Conservation (phyloP, 1,284 basidiomycete species). For the Cutaneotrichosporon mucoides region DNA sequence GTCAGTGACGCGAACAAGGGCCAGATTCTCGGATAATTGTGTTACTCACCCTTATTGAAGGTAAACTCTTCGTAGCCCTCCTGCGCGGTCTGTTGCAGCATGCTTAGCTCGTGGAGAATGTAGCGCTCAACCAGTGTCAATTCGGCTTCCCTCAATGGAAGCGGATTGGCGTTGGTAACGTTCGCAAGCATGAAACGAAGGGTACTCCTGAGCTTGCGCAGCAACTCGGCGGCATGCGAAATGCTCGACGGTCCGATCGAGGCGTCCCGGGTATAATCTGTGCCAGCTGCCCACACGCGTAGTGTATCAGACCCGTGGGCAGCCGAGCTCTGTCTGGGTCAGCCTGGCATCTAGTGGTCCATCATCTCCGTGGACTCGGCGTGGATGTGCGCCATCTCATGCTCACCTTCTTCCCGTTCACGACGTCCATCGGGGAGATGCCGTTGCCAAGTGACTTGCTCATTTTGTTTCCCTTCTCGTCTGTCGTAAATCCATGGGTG, state of each 20-base stretch:
- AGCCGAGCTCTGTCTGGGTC: constrained; percentile 59
- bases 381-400: neutral
- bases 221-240: constrained; percentile 67
- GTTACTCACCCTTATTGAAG: constrained; percentile 73
- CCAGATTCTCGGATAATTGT: constrained; percentile 39
- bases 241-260: constrained; percentile 77
- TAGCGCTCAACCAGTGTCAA: constrained; percentile 61
- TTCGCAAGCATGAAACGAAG: constrained; percentile 88
- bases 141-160: constrained; percentile 23
- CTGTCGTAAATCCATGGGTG: constrained; percentile 96
- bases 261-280: constrained; percentile 86
- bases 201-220: constrained; percentile 84
- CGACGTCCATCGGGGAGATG: constrained; percentile 74
- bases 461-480: constrained; percentile 92
- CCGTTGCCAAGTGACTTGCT: constrained; percentile 96
- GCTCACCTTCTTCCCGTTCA: constrained; percentile 69
- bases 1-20: constrained; percentile 55
- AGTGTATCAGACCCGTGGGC: constrained; percentile 83
- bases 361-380: too few species aligned
- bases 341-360: too few species aligned
- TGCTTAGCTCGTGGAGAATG: constrained; percentile 76
- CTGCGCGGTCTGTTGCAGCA: constrained; percentile 63
- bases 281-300: constrained; percentile 86
- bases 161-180: constrained; percentile 51
- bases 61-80: constrained; percentile 70